phyloP scores from a whole-genome alignment of 371 early-diverging fungal genomes.

The Polyrhizophydium stewartii region DNA sequence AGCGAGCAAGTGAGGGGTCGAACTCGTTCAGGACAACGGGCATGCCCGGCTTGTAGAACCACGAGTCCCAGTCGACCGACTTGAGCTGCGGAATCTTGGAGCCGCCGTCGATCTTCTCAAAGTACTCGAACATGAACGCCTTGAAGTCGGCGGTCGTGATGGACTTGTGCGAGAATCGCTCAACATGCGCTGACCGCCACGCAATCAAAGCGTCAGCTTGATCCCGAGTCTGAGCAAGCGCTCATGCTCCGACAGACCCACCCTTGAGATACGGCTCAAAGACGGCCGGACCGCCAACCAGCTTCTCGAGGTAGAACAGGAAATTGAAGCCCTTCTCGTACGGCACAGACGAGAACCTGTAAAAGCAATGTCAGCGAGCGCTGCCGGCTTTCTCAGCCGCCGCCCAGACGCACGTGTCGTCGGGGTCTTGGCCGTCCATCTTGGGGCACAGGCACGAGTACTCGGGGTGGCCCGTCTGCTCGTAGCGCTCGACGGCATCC shows the following conservation, averaged over 20 bases:
- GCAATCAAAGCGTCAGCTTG: slow-evolving; percentile 2
- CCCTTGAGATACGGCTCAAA: slow-evolving; percentile 16
- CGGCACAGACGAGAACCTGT: slow-evolving; percentile 75
- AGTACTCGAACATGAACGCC: slow-evolving; percentile 69
- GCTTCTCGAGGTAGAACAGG: slow-evolving; percentile 84
- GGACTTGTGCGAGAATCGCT: slow-evolving; percentile 77
- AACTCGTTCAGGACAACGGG: slow-evolving; percentile 85
- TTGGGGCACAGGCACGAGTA: slow-evolving; percentile 77
- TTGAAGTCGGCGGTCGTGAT: slow-evolving; percentile 88
- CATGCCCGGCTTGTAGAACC: slow-evolving; percentile 71
- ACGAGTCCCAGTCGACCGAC: slow-evolving; percentile 79
- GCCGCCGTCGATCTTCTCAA: slow-evolving; percentile 57
- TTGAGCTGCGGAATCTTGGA: slow-evolving; percentile 58
- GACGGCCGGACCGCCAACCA: slow-evolving; percentile 75
- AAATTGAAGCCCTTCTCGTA: slow-evolving; percentile 97
- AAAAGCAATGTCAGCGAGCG: neutral
- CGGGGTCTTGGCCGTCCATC: slow-evolving; percentile 82
- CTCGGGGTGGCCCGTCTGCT: slow-evolving; percentile 57
- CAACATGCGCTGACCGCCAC: slow-evolving; percentile 74
- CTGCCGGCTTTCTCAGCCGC: neutral
- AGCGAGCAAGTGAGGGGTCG: slow-evolving; percentile 76
- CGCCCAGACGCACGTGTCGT: slow-evolving; percentile 64
- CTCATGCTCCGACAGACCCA: slow-evolving; percentile 4
- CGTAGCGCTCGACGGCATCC: slow-evolving; percentile 72
- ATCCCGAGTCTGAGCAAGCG: neutral